Evolutionary conservation across 2,329 filamentous ascomycete genomes (phyloP), one percentile per base, ranked within the genome.

Genomic region (Neofusicoccum kwambonambiense): DNA sequence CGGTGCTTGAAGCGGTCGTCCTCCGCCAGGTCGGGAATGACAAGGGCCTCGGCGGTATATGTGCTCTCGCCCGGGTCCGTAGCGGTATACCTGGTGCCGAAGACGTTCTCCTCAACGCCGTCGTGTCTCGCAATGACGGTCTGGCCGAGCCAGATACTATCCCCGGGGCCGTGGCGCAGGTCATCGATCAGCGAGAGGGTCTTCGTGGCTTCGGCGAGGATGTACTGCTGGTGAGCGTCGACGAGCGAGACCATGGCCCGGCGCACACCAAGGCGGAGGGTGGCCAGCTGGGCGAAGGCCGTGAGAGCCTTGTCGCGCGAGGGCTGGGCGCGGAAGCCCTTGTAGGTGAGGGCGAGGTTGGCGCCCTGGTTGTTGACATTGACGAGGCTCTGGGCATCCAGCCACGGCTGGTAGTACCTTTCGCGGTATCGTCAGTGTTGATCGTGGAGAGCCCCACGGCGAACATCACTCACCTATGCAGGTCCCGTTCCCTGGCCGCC

Each of bases 1-100:
- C 71, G 73, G 57, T 71, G 15, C 44, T 76, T 74, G 67, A 81
- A 78, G 67, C 78, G 80, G 19, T 75, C 70, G 58, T 76, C 75
- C n/a, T 64, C 27, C 15, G 67, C 64, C 17, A 78, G 62, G 58
- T 78, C 75, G 64, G 72, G 71, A 22, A 77, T 70, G 3, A 77
- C 68, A 4, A 65, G 37, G 1, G 47, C 64, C 37, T 62, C 64
- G 19, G 45, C 56, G n/a, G 56, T 61, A 11, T 50, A 64, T 17
- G 51, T 61, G 60, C 34, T 45, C 39, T 42, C 64, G 17, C 50
- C n/a, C 2, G 45, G 45, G 13, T 66, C 66, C 15, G 41, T 37
- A 15, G 60, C 64, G 19, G 49, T 64, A 45, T 61, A 65, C n/a
- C 17, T 45, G 15, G 56, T 37, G 42, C 41, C 57, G 37, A 65